Base-by-base conservation (phyloP, 306 rosid species). In the Alnus rubra region DNA sequence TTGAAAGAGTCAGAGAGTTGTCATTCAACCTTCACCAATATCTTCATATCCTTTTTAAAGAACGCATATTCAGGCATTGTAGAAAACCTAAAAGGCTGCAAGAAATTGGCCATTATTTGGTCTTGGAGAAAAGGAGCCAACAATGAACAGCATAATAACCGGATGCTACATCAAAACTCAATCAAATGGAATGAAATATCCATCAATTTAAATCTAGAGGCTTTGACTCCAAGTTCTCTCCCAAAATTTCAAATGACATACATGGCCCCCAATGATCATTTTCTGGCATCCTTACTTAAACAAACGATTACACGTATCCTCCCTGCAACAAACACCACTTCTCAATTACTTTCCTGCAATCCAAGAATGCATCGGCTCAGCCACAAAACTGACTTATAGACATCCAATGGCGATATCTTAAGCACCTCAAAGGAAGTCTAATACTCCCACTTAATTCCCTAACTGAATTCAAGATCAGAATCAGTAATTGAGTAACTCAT, bases 381-480 rank as follows among this genome's bases (percentile, higher is more conserved):
- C 7, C n/a, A 55, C 30, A 19, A 7, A 9, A 56, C n/a, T 19
- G 63, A 56, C 8, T 56, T 6, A 13, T 13, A 62, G 3, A 42
- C 31, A 4, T n/a, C n/a, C 49, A 68, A 42, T n/a, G 50, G 72
- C 0, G 5, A 31, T 31, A 63, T 33, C 19, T 31, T 63, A 16
- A 68, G 51, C 72, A 39, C 30, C 30, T 68, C 51, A 42, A n/a
- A 42, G 31, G 31, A 44, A 5, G 44, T 39, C 23, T 12, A 67
- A n/a, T 39, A 42, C 50, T 68, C 28, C 42, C 50, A n/a, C 72
- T 68, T 68, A 5, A 68, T 68, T 68, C 72, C 69, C 49, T 67
- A 2, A 68, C 72, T 68, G 72, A 68, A 42, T 7, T 19, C 13
- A 9, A 67, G 9, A n/a, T 44, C 48, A 44, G 50, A 39, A 67